phyloP scores from a whole-genome alignment of 805 yeast genomes.

The Maudiozyma saulgeensis region DNA sequence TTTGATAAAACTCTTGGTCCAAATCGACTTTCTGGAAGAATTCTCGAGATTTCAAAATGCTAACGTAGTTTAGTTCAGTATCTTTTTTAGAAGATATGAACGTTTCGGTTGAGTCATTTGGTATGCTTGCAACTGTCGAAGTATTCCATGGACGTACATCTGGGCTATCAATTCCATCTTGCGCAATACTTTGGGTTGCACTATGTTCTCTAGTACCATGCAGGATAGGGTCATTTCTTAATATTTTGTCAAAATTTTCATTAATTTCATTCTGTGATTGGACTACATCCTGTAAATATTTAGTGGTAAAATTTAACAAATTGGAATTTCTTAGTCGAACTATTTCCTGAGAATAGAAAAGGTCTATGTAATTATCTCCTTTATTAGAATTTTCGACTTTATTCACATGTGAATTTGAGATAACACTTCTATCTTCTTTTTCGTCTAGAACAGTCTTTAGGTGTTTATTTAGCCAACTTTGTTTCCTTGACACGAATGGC shows the following conservation, averaged over 20 bases:
- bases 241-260: neutral
- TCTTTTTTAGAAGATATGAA: neutral
- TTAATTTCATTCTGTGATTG: neutral
- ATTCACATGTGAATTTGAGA: neutral
- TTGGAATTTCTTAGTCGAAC: neutral
- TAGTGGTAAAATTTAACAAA: neutral
- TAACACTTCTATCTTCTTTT: neutral
- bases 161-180: neutral
- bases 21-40: neutral
- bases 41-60: neutral
- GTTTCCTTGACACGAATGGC: constrained; percentile 41
- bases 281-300: neutral
- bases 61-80: neutral
- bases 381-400: neutral
- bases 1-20: neutral
- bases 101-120: neutral
- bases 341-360: neutral
- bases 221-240: neutral
- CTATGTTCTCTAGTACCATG: neutral
- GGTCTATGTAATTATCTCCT: neutral
- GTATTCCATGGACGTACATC: neutral
- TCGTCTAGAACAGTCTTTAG: constrained; percentile 19
- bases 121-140: neutral
- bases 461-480: constrained; percentile 32
- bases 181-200: neutral